Base-by-base conservation (phyloP, 257 asterid genomes). In the Gentiana straminea region DNA sequence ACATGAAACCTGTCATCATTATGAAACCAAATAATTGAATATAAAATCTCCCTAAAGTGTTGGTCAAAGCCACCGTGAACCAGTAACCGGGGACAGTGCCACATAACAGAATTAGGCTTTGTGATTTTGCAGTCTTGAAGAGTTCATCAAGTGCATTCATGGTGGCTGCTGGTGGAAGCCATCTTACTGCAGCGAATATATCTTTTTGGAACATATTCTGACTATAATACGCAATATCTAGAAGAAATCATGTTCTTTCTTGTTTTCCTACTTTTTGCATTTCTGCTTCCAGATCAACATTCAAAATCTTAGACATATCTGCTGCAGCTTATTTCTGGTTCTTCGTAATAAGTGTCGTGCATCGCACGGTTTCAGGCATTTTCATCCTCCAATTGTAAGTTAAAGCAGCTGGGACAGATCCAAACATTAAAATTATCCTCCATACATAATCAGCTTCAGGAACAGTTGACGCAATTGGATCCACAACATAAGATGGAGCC, bases 81-180 rank as follows among this genome's bases (percentile, higher is more conserved):
- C 84, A 78, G 56, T 78, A 78, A 1, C 84, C 84, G 0, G 84
- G 86, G 43, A 78, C 84, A 0, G 84, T 78, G 55, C 82, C 73
- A 66, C 82, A 79, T 1, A 79, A 68, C 13, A 82, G 82, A 13
- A 79, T 79, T 15, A 80, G 64, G 3, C 74, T 63, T 35, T 73
- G 78, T 24, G 78, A 74, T 34, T 62, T 59, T 50, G 65, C 65
- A 4, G 75, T 78, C 4, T 66, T 68, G 73, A 44, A 73, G 7
- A 70, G 74, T 11, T 77, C 83, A 2, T 45, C 63, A 2, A 68
- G 59, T 0, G 82, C 69, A 12, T 57, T 77, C 82, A 77, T 77
- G 3, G 72, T 60, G 36, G 70, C 35, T 1, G 82, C 74, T 7
- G 71, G 57, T 0, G 82, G 82, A 51, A 76, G 73, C 79, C 82